These are phyloP conservation scores for Annulohypoxylon moriforme DNA, from an alignment of 495 filamentous ascomycete species.

Conservation along the genomic window DNA sequence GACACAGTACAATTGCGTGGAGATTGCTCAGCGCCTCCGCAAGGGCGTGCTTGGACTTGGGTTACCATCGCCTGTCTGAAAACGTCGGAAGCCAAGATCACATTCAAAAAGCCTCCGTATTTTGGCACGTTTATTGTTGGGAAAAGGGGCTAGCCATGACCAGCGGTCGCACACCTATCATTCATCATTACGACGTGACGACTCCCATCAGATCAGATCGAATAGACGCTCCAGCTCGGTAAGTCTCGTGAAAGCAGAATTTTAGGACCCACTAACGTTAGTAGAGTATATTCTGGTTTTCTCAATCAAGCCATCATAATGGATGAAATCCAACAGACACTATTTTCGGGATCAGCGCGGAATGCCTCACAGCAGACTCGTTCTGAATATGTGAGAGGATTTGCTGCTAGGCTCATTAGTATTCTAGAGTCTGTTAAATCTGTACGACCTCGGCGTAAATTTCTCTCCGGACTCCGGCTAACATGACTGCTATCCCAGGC, in stretches of 20 bases:
- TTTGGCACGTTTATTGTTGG: conserved; percentile 71
- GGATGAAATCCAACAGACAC: conserved; percentile 38
- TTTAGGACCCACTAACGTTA: conserved; percentile 2
- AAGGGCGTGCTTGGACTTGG: conserved; percentile 37
- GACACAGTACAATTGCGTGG: conserved; percentile 45
- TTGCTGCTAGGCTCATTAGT: conserved; percentile 20
- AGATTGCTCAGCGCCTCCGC: conserved; percentile 38
- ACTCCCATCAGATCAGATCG: conserved; percentile 8
- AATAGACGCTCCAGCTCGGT: conserved; percentile 10
- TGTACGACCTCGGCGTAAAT: conserved; percentile 10
- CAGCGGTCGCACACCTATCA: conserved; percentile 67
- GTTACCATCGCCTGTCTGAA: conserved; percentile 41
- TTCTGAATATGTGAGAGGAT: conserved; percentile 23
- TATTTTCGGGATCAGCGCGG: conserved; percentile 40
- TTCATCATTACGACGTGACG: conserved; percentile 73
- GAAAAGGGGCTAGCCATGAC: conserved; percentile 70
- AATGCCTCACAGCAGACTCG: conserved; percentile 28
- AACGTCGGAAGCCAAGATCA: conserved; percentile 46
- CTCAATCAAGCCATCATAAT: conserved; percentile 29
- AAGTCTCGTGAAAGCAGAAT: neutral
- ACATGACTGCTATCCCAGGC: conserved; percentile 3
- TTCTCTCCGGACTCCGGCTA: neutral
- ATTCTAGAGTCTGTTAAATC: conserved; percentile 23
- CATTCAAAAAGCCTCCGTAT: conserved; percentile 54
- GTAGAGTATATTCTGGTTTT: conserved; percentile 36